Base-by-base conservation (phyloP, 441 rosid genomes). In the Mallotus japonicus region DNA sequence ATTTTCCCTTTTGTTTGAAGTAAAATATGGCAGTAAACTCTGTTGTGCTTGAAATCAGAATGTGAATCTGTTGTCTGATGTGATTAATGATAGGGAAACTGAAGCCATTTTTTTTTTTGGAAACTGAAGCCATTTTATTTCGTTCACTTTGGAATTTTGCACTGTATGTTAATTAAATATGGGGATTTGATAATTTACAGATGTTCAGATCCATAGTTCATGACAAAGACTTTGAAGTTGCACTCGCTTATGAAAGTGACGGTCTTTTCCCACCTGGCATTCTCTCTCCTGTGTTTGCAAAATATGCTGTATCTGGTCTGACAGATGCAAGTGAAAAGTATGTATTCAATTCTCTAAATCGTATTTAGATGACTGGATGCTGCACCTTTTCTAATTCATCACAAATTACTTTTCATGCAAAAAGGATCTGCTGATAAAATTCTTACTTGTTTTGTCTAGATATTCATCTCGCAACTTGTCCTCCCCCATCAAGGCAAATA, bases 401-500 rank as follows among this genome's bases (percentile, higher is more conserved):
- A 17, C 2, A 56, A 73, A 28, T 53, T 17, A 15, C 63, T 58
- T 71, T 69, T 17, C 14, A 6, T 5, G 44, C 51, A 2, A 49
- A 75, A 55, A 49, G 50, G 57, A 44, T 17, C 5, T 40, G 49
- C 50, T 57, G 67, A 40, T 20, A 40, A 16, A 3, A 15, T 7
- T 72, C 71, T 59, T 47, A 32, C 57, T 70, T 65, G 20, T 55
- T 57, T 55, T 77, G 69, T 74, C 73, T 83, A 93, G 99, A 83
- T 92, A 93, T 80, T 89, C 97, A 70, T 87, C 92, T 62, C 86
- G 93, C 73, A 95, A 93, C 83, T 76, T 96, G 75, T 96, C 99
- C 58, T 84, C 98, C n/a, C 98, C 98, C 57, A 87, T 93, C 85
- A 93, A 96, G 81, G 83, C 99, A 82, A 93, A 79, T 81, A 75